A percentile compares a stretch with the other conserved stretches of the same genome.
Evolutionary conservation across 192 early-diverging fungal genomes (phyloP).

Genomic region (Coemansia erecta): DNA sequence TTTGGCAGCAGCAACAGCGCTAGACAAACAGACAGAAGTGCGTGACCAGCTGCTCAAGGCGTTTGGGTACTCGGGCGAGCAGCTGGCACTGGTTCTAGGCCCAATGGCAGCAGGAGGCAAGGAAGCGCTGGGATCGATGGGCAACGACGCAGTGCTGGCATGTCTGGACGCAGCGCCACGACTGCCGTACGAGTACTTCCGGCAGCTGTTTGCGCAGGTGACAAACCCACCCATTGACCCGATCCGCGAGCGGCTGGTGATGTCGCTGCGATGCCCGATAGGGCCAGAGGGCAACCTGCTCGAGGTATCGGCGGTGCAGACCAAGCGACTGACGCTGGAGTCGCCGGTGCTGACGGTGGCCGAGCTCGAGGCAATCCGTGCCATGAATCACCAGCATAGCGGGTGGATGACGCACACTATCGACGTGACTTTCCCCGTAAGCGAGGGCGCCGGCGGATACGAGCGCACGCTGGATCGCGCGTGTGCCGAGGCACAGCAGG

Average conservation of each 20-base stretch:
- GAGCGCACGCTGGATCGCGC: conserved; percentile 78
- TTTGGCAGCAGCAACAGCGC: conserved; percentile 5
- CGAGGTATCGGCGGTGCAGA: conserved; percentile 77
- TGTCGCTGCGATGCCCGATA: conserved; percentile 93
- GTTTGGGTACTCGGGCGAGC: conserved; percentile 92
- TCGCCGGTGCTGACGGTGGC: conserved; percentile 84
- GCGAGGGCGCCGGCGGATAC: conserved; percentile 79
- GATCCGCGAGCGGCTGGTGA: conserved; percentile 97
- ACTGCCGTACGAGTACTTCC: conserved; percentile 95
- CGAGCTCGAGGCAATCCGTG: conserved; percentile 78
- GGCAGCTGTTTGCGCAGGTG: conserved; percentile 96
- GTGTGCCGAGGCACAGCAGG: conserved; percentile 76
- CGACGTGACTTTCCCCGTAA: conserved; percentile 81
- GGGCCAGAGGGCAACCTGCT: conserved; percentile 94
- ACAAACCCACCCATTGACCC: conserved; percentile 99
- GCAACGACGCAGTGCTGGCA: conserved; percentile 92
- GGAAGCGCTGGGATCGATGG: conserved; percentile 98
- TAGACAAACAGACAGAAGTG: conserved; percentile 67
- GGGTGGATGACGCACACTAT: conserved; percentile 69
- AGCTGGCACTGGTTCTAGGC: conserved; percentile 80
- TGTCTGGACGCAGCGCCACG: conserved; percentile 87
- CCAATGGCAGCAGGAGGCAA: conserved; percentile 93
- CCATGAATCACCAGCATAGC: conserved; percentile 62
- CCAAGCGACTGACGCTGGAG: conserved; percentile 73
- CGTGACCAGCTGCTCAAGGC: conserved; percentile 76